phyloP scores from a whole-genome alignment of 768 basidiomycete species.

The Russula griseocarnosa region DNA sequence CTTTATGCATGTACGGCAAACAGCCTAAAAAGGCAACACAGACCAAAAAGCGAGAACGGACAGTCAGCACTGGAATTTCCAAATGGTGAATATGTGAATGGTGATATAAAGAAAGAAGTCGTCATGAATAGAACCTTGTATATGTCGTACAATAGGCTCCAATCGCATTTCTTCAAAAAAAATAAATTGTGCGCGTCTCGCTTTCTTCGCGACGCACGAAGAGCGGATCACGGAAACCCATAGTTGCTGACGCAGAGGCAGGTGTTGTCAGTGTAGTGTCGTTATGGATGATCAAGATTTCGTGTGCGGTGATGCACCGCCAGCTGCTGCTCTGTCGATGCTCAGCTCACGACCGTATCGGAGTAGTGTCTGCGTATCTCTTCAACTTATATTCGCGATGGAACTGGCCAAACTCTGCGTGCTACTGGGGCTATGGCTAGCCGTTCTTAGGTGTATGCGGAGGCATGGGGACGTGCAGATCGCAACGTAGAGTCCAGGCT shows the following conservation, averaged over 20 bases:
- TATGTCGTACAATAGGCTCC: too few species aligned
- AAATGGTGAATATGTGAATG: too few species aligned
- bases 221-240: constrained; percentile 69
- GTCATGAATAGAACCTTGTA: too few species aligned
- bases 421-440: not conserved
- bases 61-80: too few species aligned
- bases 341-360: constrained; percentile 22
- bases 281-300: too few species aligned
- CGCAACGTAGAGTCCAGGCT: constrained; percentile 7
- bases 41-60: too few species aligned
- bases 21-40: too few species aligned
- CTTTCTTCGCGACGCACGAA: constrained; percentile 61
- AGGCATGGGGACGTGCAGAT: not conserved
- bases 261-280: constrained; percentile 9
- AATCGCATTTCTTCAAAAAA: not conserved
- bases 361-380: constrained; percentile 28
- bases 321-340: constrained; percentile 15
- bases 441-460: not conserved
- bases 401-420: not conserved
- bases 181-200: constrained; percentile 38
- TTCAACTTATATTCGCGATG: constrained; percentile 20
- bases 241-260: constrained; percentile 38
- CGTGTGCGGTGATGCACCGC: not conserved
- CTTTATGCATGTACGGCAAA: too few species aligned
- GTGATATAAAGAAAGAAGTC: too few species aligned